These are phyloP conservation scores for Dryas drummondii DNA, from an alignment of 306 rosid species.

Conservation along the genomic window DNA sequence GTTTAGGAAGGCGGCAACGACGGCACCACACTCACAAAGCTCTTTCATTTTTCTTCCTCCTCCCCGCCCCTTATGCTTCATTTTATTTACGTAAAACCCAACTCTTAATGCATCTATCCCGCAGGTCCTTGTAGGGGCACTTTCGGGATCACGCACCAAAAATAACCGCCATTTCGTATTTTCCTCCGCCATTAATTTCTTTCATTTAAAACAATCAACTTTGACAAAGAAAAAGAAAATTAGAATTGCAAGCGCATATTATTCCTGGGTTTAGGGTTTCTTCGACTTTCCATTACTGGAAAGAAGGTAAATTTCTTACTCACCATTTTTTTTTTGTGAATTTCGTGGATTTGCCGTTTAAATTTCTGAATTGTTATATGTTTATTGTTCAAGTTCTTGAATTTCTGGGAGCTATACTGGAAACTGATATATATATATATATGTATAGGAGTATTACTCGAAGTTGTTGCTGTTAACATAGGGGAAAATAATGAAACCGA, in stretches of 20 bases:
- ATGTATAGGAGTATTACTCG: neutral
- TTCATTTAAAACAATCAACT: neutral
- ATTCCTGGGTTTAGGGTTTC: neutral
- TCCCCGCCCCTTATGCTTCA: neutral
- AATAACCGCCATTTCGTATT: constrained; percentile 12
- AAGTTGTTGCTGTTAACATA: neutral
- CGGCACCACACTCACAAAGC: neutral
- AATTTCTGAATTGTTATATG: neutral
- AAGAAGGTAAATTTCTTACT: neutral
- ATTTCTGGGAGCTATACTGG: neutral
- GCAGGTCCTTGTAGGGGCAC: neutral
- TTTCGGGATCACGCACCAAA: neutral
- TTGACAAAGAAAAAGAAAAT: constrained; percentile 8
- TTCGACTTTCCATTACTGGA: neutral
- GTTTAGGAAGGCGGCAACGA: neutral
- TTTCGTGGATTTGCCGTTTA: neutral
- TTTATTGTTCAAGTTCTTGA: neutral
- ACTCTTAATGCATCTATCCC: neutral
- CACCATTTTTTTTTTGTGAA: neutral
- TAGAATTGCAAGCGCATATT: neutral
- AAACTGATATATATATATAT: no score
- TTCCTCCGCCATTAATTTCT: neutral
- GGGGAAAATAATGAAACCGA: neutral
- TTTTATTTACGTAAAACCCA: neutral
- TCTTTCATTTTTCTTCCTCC: neutral